phyloP scores from a whole-genome alignment of 495 filamentous ascomycete species.

The Penicillium turbatum region DNA sequence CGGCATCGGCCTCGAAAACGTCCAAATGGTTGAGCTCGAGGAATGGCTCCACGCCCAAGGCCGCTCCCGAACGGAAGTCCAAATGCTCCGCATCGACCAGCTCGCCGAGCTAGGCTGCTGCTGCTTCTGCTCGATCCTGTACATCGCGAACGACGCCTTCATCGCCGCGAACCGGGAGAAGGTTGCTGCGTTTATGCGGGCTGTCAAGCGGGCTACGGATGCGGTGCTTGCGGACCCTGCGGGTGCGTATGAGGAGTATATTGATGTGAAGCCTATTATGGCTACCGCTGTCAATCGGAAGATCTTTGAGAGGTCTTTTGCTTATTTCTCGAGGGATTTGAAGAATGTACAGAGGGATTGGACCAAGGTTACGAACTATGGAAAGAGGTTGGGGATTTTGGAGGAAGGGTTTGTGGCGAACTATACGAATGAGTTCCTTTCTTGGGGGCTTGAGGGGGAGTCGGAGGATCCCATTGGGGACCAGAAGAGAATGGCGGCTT shows the following conservation, averaged over 20 bases:
- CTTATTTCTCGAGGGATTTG: constrained; percentile 65
- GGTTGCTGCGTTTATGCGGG: constrained; percentile 55
- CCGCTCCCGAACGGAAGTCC: constrained; percentile 57
- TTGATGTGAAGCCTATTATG: constrained; percentile 66
- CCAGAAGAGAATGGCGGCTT: constrained; percentile 60
- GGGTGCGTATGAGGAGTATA: constrained; percentile 57
- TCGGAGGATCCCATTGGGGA: constrained; percentile 59
- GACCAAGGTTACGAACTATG: constrained; percentile 65
- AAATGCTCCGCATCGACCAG: constrained; percentile 71
- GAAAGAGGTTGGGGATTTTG: constrained; percentile 60
- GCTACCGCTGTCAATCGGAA: constrained; percentile 59
- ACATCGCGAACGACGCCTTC: constrained; percentile 66
- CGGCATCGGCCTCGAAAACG: constrained; percentile 68
- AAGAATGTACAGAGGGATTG: constrained; percentile 68
- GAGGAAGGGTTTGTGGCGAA: constrained; percentile 55
- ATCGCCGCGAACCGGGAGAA: constrained; percentile 56
- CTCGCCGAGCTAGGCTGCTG: constrained; percentile 68
- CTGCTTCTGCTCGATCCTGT: constrained; percentile 72
- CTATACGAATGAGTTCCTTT: constrained; percentile 62
- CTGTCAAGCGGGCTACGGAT: constrained; percentile 62
- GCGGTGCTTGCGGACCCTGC: constrained; percentile 58
- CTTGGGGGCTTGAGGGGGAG: constrained; percentile 57
- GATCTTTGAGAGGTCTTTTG: constrained; percentile 69
- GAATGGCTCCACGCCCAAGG: constrained; percentile 60
- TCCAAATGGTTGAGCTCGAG: constrained; percentile 70